Evolutionary conservation across 805 yeast species (phyloP).

Genomic region (Metschnikowia colocasiae): DNA sequence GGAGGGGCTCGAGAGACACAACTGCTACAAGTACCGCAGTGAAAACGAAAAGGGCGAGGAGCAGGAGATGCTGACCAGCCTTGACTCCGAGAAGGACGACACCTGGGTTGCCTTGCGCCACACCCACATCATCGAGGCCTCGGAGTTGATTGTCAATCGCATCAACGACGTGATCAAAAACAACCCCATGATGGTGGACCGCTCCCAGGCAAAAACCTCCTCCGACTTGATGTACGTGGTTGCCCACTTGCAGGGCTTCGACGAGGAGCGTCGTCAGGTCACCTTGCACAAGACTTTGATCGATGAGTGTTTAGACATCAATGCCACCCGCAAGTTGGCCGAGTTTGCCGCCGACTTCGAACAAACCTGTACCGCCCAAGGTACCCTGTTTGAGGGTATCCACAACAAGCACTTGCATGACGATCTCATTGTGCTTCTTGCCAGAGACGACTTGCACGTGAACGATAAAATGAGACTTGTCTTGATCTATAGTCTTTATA

Average conservation of each 20-base stretch:
- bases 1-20: slow-evolving; percentile 39
- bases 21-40: slow-evolving; percentile 47
- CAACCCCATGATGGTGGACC: slow-evolving; percentile 72
- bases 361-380: slow-evolving; percentile 74
- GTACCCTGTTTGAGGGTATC: slow-evolving; percentile 64
- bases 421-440: slow-evolving; percentile 54
- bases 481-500: slow-evolving; percentile 67
- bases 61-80: slow-evolving; percentile 30
- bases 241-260: slow-evolving; percentile 64
- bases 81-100: slow-evolving; percentile 61
- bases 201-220: slow-evolving; percentile 59
- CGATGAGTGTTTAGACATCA: slow-evolving; percentile 60
- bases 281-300: slow-evolving; percentile 58
- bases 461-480: slow-evolving; percentile 75
- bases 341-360: slow-evolving; percentile 77
- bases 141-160: slow-evolving; percentile 54
- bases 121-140: slow-evolving; percentile 70
- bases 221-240: slow-evolving; percentile 73
- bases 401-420: slow-evolving; percentile 58
- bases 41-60: slow-evolving; percentile 50
- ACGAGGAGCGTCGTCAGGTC: slow-evolving; percentile 58
- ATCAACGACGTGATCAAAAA: slow-evolving; percentile 64
- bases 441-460: slow-evolving; percentile 45
- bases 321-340: slow-evolving; percentile 56
- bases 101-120: slow-evolving; percentile 73